phyloP scores from a whole-genome alignment of 768 basidiomycete species.

The Pulveroboletus sp. region DNA sequence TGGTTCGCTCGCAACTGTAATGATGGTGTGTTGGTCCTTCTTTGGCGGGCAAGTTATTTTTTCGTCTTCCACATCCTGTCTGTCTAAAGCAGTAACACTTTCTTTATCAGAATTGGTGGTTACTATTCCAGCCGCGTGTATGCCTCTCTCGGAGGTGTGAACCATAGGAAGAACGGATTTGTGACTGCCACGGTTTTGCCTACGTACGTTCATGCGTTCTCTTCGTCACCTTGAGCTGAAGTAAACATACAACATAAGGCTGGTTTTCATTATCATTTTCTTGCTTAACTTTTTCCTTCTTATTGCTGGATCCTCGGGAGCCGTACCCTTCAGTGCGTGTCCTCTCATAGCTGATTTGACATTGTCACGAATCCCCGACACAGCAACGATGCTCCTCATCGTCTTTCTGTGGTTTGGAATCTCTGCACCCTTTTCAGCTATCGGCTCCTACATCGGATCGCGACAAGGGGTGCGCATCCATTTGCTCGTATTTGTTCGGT shows the following conservation, averaged over 20 bases:
- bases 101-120: conserved; percentile 63
- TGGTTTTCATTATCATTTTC: conserved; percentile 83
- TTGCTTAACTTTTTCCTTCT: conserved; percentile 89
- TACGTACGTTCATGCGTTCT: conserved; percentile 46
- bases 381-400: conserved; percentile 81
- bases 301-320: conserved; percentile 82
- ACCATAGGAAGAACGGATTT: conserved; percentile 79
- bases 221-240: conserved; percentile 5
- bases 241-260: conserved; percentile 35
- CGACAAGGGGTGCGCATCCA: conserved; percentile 69
- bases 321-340: conserved; percentile 82
- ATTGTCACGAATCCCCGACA: not conserved
- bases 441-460: conserved; percentile 83
- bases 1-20: conserved; percentile 77
- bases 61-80: not conserved
- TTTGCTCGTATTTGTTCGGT: not conserved
- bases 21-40: conserved; percentile 77
- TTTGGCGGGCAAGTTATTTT: conserved; percentile 65
- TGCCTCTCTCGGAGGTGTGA: conserved; percentile 62
- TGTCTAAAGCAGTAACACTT: not conserved
- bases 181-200: conserved; percentile 86
- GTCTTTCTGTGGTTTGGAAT: conserved; percentile 91
- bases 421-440: conserved; percentile 80
- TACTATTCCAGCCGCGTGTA: conserved; percentile 85
- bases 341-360: not conserved